Base-by-base conservation (phyloP, 768 basidiomycete genomes). In the Podaxis mareebaensis region DNA sequence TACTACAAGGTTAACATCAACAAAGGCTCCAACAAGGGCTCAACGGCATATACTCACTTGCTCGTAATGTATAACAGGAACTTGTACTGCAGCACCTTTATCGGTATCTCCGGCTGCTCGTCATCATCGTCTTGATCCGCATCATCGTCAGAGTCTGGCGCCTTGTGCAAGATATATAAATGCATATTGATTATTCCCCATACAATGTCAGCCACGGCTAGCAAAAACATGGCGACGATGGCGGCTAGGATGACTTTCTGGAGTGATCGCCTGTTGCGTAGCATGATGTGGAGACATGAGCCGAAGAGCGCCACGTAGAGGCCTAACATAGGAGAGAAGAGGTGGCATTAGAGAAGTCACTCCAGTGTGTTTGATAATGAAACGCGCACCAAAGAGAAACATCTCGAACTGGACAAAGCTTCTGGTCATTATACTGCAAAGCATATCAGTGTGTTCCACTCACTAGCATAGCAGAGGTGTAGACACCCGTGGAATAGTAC, bases 1-100 rank as follows among this genome's bases (percentile, higher is more conserved):
- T 60, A 53, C 74, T 76, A 57, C 17, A 56, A 52, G 49, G 59
- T 28, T 30, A 48, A 12, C 10, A 42, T 62, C 36, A 61, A 39
- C 22, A 30, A 28, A 52, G 42, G 20, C 24, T 53, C 20, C n/a
- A 15, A 20, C 39, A 15, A 20, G 52, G 38, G 49, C 20, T 20
- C 44, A 33, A 48, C 30, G 24, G 17, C 11, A 4, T 11, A 15
- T 3, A 69, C 75, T 64, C 63, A 76, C 75, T 75, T 76, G 68
- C 73, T 75, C 36, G 69, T 72, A 55, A 74, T 72, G 55, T 73
- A 75, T 5, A 74, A 69, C 26, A 74, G 68, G 52, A 69, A 69
- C 60, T 74, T 72, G 64, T 70, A 70, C 53, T 72, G 69, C 15
- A 76, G 60, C 53, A 73, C 60, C 48, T 66, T 65, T 22, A 71